phyloP scores from a whole-genome alignment of 257 asterid species.

The Mitragyna speciosa region DNA sequence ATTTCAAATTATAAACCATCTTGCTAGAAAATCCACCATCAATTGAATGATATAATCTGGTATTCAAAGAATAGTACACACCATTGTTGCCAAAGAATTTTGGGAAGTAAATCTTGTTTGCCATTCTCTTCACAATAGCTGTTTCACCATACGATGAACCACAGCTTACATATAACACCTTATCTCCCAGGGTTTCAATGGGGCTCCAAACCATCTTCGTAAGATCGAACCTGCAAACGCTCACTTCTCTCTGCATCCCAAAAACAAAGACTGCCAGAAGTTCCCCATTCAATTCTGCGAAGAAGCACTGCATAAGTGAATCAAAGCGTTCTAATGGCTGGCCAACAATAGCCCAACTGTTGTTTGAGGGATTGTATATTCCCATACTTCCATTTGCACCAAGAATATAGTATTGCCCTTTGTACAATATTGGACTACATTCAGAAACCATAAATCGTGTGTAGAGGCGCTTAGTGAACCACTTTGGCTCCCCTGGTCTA shows the following conservation, averaged over 20 bases:
- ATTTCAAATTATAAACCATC: no score
- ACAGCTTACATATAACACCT: constrained; percentile 10
- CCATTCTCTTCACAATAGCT: background rate
- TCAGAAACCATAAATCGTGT: background rate
- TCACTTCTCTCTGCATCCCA: background rate
- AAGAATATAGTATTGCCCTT: background rate
- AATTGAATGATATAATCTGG: background rate
- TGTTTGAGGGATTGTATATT: background rate
- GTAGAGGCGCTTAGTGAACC: background rate
- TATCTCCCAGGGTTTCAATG: constrained; percentile 15
- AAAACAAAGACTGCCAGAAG: constrained; percentile 4
- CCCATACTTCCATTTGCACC: background rate
- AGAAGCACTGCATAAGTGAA: no score
- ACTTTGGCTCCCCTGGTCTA: background rate
- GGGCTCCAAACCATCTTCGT: constrained; percentile 1
- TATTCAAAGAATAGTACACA: constrained; percentile 10
- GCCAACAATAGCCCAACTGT: background rate
- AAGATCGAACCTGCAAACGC: background rate
- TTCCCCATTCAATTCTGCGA: constrained; percentile 5
- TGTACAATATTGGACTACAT: no score
- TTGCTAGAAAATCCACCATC: no score
- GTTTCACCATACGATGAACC: constrained; percentile 11
- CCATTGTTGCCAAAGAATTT: constrained; percentile 9
- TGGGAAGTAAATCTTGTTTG: constrained; percentile 21
- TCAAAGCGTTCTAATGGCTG: background rate